These are phyloP conservation scores for Iris macrosiphon DNA, from an alignment of 106 monocot species.

Conservation along the genomic window DNA sequence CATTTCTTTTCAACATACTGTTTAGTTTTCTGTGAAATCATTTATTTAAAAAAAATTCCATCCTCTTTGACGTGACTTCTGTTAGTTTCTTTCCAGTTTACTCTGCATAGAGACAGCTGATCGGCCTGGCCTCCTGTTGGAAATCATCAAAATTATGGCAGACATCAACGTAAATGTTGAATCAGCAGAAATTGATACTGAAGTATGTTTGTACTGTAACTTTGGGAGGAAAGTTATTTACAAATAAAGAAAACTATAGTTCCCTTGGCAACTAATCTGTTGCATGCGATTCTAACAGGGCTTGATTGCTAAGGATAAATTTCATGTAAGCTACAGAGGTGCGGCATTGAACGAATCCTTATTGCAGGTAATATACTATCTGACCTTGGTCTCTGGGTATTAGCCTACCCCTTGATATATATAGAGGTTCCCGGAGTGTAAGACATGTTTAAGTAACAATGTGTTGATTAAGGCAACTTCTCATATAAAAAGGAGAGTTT, in stretches of 20 bases:
- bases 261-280: background rate
- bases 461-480: too few species aligned
- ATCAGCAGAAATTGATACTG: conserved; percentile 92
- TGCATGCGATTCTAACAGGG: conserved; percentile 39
- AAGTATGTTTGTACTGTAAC: conserved; percentile 33
- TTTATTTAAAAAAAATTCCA: too few species aligned
- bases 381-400: too few species aligned
- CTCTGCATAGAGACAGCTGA: conserved; percentile 89
- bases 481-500: too few species aligned
- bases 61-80: too few species aligned
- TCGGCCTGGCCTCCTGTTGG: conserved; percentile 80
- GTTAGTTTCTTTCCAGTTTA: conserved; percentile 38
- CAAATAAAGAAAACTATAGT: too few species aligned
- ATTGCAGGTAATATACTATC: conserved; percentile 81
- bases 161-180: conserved; percentile 81
- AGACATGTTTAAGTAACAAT: too few species aligned
- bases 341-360: conserved; percentile 62
- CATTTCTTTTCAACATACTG: too few species aligned
- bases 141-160: conserved; percentile 70
- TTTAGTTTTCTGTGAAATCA: too few species aligned
- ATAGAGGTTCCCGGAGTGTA: too few species aligned
- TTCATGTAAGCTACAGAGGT: conserved; percentile 94
- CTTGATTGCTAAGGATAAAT: conserved; percentile 85
- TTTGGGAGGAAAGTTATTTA: background rate
- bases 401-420: too few species aligned